These are phyloP conservation scores for Coprinopsis cinerea DNA, from an alignment of 768 basidiomycete species.

Conservation along the genomic window DNA sequence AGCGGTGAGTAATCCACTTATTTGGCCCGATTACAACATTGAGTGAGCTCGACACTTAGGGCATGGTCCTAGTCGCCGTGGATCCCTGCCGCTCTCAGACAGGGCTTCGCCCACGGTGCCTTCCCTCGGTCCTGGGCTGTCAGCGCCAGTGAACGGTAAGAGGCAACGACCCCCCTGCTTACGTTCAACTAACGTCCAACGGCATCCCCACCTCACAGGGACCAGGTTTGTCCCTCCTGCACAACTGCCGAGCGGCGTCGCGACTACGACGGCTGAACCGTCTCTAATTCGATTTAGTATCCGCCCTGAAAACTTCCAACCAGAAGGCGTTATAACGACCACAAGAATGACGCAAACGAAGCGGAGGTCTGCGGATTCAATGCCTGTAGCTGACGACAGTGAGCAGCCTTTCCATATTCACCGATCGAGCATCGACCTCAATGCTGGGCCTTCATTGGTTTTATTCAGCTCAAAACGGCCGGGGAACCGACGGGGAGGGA, in stretches of 20 bases:
- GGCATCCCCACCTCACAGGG: background rate
- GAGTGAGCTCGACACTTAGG: background rate
- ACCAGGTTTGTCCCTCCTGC: background rate
- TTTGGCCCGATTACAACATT: background rate
- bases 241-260: background rate
- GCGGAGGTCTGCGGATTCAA: background rate
- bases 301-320: background rate
- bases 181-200: background rate
- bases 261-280: background rate
- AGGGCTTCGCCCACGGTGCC: background rate
- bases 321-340: background rate
- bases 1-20: background rate
- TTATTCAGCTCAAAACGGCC: slow-evolving; percentile 1
- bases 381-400: background rate
- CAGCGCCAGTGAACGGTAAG: background rate
- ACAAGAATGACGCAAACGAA: background rate
- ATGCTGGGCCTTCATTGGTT: slow-evolving; percentile 1
- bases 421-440: slow-evolving; percentile 1
- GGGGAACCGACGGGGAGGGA: background rate
- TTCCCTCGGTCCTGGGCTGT: background rate
- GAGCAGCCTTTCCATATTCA: slow-evolving; percentile 6
- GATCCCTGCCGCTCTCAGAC: background rate
- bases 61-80: background rate
- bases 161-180: background rate
- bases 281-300: background rate